Conservation (phyloP, 495 filamentous ascomycete species). For the Penicillium crystallinum region DNA sequence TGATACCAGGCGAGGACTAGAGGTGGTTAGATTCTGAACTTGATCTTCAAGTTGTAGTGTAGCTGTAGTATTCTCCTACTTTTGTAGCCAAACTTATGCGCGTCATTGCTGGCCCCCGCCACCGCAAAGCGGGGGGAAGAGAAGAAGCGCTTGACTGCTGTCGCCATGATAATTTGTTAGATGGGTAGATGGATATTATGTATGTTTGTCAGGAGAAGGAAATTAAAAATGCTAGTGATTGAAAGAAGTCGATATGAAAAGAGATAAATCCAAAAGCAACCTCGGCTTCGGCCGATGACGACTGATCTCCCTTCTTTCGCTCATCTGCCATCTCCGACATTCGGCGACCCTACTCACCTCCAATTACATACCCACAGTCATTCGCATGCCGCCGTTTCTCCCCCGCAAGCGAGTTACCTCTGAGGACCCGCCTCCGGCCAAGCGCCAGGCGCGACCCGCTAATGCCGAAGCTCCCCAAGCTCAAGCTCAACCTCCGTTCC, state of each 20-base stretch:
- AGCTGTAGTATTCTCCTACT: conserved; percentile 40
- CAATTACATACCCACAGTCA: not conserved
- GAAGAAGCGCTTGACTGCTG: conserved; percentile 73
- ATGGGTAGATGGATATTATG: too few relatives aligned
- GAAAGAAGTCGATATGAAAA: not conserved
- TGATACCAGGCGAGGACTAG: conserved; percentile 89
- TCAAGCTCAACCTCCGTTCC: not conserved
- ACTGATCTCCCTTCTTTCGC: conserved; percentile 6
- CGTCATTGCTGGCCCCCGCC: conserved; percentile 80
- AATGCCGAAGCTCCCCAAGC: not conserved
- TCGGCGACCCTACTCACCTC: not conserved
- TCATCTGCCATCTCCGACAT: conserved; percentile 13
- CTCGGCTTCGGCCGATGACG: conserved; percentile 22
- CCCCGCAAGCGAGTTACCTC: conserved; percentile 44
- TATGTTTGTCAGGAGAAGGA: not conserved
- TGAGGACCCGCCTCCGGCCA: conserved; percentile 63
- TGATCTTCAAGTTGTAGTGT: not conserved
- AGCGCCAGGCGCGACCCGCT: conserved; percentile 45
- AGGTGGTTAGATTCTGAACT: conserved; percentile 4
- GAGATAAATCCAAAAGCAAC: conserved; percentile 1
- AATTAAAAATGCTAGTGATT: not conserved
- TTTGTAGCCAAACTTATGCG: conserved; percentile 87
- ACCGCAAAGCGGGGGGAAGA: conserved; percentile 78
- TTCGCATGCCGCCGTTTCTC: conserved; percentile 50
- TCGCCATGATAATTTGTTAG: conserved; percentile 22